phyloP scores from a whole-genome alignment of 257 asterid genomes.

The Vinca minor region DNA sequence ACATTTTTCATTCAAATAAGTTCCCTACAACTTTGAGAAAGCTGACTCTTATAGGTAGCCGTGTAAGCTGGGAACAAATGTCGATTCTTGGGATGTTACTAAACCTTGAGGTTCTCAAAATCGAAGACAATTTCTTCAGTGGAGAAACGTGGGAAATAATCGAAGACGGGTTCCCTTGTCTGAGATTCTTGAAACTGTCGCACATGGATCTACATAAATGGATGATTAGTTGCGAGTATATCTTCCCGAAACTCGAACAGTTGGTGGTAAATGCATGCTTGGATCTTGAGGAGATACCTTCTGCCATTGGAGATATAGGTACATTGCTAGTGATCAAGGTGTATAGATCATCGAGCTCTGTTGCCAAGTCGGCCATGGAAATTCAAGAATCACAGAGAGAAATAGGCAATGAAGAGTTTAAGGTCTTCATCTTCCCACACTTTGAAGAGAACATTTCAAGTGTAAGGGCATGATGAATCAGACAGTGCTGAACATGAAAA shows the following conservation, averaged over 20 bases:
- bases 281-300: slow-evolving; percentile 1
- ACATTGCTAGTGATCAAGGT: slow-evolving; percentile 3
- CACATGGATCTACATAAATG: too few species aligned
- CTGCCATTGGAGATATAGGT: slow-evolving; percentile 3
- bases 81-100: slow-evolving; percentile 1
- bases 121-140: not conserved
- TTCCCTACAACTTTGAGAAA: slow-evolving; percentile 1
- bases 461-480: too few species aligned
- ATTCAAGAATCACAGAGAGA: not conserved
- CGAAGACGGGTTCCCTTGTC: not conserved
- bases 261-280: not conserved
- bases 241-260: not conserved
- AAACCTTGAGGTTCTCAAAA: slow-evolving; percentile 7
- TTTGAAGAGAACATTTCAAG: too few species aligned
- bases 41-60: slow-evolving; percentile 5
- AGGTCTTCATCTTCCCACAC: too few species aligned
- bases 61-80: slow-evolving; percentile 3
- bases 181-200: not conserved
- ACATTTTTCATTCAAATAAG: not conserved
- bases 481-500: too few species aligned
- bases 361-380: not conserved
- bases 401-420: too few species aligned
- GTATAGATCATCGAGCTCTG: not conserved
- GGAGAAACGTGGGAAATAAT: not conserved
- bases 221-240: not conserved